These are phyloP conservation scores for Fusarium sp. DNA, from an alignment of 2,329 filamentous ascomycete species.

Conservation along the genomic window DNA sequence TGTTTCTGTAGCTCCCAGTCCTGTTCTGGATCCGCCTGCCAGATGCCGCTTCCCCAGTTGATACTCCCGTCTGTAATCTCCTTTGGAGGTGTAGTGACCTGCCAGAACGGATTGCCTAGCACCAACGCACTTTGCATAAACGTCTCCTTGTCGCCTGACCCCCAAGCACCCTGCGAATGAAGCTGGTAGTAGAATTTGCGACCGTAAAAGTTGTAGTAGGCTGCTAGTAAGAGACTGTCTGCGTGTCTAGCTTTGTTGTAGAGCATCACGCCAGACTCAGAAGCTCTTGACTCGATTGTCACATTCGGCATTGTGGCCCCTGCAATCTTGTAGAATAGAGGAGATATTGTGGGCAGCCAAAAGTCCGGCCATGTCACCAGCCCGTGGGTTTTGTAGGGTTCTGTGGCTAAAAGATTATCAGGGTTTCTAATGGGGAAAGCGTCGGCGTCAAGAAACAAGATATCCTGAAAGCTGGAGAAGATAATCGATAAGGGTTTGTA, in stretches of 20 bases:
- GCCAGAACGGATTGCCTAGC: slow-evolving; percentile 38
- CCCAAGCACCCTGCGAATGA: slow-evolving; percentile 47
- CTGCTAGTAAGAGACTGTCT: slow-evolving; percentile 40
- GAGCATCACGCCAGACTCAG: slow-evolving; percentile 42
- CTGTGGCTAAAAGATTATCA: slow-evolving; percentile 32
- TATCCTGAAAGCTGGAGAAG: slow-evolving; percentile 44
- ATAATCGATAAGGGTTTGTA: slow-evolving; percentile 41
- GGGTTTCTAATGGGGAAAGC: slow-evolving; percentile 42
- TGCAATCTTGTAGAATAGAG: slow-evolving; percentile 42
- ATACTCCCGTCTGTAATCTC: slow-evolving; percentile 26
- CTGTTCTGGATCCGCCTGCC: slow-evolving; percentile 45
- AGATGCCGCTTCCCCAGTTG: slow-evolving; percentile 45
- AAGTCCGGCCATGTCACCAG: slow-evolving; percentile 47
- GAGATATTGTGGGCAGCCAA: slow-evolving; percentile 45
- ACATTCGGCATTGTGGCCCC: slow-evolving; percentile 26
- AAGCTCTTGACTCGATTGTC: slow-evolving; percentile 37
- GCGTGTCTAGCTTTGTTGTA: slow-evolving; percentile 41
- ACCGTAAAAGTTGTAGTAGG: slow-evolving; percentile 46
- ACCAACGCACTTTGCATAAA: slow-evolving; percentile 41
- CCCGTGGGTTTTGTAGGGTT: slow-evolving; percentile 37
- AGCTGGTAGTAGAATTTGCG: slow-evolving; percentile 42
- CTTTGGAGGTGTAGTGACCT: slow-evolving; percentile 27
- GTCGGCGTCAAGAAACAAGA: slow-evolving; percentile 43
- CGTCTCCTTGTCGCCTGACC: slow-evolving; percentile 45
- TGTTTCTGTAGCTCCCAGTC: slow-evolving; percentile 32